phyloP scores from a whole-genome alignment of 1,284 basidiomycete genomes.

The Ustilago loliicola region DNA sequence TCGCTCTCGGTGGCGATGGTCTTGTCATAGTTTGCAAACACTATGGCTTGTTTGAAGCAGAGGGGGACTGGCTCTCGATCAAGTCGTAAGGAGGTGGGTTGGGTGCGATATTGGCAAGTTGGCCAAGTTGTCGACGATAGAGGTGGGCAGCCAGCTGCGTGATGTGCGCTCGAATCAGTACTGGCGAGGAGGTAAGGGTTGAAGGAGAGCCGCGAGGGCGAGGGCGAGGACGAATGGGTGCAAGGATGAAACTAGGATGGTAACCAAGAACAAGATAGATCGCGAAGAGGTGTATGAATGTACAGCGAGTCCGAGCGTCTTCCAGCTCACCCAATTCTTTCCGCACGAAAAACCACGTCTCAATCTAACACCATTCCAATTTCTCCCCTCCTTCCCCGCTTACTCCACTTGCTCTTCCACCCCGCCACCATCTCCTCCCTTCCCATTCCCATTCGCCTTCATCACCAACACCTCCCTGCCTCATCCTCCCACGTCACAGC shows the following conservation, averaged over 20 bases:
- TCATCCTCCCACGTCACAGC: not conserved
- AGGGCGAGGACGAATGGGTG: not conserved
- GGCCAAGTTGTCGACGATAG: not conserved
- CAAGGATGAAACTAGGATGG: not conserved
- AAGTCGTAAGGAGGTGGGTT: conserved; percentile 2
- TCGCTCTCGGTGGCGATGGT: not conserved
- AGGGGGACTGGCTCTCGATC: no score
- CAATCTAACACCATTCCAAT: not conserved
- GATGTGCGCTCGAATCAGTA: not conserved
- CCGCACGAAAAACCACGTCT: conserved; percentile 21
- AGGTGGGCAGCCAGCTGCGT: not conserved
- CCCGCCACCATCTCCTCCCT: no score
- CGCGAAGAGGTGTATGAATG: not conserved
- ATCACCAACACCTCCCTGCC: not conserved
- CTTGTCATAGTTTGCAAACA: no score
- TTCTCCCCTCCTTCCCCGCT: not conserved
- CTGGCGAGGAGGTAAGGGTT: not conserved
- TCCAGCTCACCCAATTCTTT: conserved; percentile 21
- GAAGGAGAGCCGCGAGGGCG: not conserved
- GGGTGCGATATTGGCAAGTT: no score
- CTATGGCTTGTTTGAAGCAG: no score
- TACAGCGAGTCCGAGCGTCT: conserved; percentile 3
- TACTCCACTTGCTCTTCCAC: not conserved
- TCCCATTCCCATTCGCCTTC: not conserved
- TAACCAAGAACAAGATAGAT: not conserved